phyloP scores from a whole-genome alignment of 1,284 basidiomycete genomes.

The Uromyces viciae-fabae region DNA sequence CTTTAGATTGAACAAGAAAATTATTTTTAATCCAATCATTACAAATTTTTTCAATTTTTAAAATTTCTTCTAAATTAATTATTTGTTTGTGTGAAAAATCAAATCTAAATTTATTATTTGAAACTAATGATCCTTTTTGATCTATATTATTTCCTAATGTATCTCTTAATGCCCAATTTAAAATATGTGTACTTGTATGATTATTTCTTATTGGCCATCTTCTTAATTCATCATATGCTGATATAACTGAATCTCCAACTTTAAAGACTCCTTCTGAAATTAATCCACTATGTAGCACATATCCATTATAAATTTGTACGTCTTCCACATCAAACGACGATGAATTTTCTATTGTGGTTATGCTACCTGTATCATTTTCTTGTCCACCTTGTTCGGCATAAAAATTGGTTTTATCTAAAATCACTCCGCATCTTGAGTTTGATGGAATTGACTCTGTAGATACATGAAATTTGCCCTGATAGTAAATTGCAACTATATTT shows the following conservation, averaged over 20 bases:
- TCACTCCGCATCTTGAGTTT: slow-evolving; percentile 70
- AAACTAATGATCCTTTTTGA: slow-evolving; percentile 95
- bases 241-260: slow-evolving; percentile 67
- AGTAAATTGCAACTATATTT: slow-evolving; percentile 78
- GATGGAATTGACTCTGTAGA: slow-evolving; percentile 66
- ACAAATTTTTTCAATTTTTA: slow-evolving; percentile 77
- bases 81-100: slow-evolving; percentile 96
- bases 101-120: slow-evolving; percentile 90
- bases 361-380: slow-evolving; percentile 90
- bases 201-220: slow-evolving; percentile 95
- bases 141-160: slow-evolving; percentile 93
- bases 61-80: slow-evolving; percentile 69
- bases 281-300: slow-evolving; percentile 82
- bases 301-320: slow-evolving; percentile 80
- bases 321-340: slow-evolving; percentile 91
- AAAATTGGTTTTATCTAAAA: slow-evolving; percentile 93
- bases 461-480: slow-evolving; percentile 69
- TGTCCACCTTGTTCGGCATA: slow-evolving; percentile 98
- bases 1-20: slow-evolving; percentile 81
- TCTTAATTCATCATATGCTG: slow-evolving; percentile 75
- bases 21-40: slow-evolving; percentile 86
- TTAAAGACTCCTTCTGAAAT: slow-evolving; percentile 66
- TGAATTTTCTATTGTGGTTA: slow-evolving; percentile 77
- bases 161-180: slow-evolving; percentile 89
- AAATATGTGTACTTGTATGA: slow-evolving; percentile 97